Percentiles rank a stretch among this genome's conserved stretches.
Evolutionary conservation across 1,139 yeast species (phyloP).

Genomic region (Protomyces macrosporus): DNA sequence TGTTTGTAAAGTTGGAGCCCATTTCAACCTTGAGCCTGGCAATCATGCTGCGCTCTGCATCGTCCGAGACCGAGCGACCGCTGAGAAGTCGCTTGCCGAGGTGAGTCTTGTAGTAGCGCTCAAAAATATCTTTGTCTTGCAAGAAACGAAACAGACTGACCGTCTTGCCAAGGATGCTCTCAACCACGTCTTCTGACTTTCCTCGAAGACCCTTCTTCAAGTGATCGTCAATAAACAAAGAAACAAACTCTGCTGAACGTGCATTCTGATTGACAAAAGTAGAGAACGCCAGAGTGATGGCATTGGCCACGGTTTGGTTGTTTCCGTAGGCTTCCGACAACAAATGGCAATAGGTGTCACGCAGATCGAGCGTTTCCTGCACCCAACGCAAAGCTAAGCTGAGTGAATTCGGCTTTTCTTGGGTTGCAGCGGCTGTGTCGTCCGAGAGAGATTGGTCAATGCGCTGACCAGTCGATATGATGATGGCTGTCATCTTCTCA

Average conservation of each 20-base stretch:
- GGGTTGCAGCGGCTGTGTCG: neutral
- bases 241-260: slow-evolving; percentile 66
- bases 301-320: slow-evolving; percentile 50
- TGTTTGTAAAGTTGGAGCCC: slow-evolving; percentile 74
- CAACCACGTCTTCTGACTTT: slow-evolving; percentile 33
- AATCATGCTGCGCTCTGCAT: slow-evolving; percentile 66
- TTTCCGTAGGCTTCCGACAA: slow-evolving; percentile 48
- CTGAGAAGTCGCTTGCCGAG: slow-evolving; percentile 72
- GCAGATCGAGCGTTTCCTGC: slow-evolving; percentile 52
- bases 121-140: slow-evolving; percentile 82
- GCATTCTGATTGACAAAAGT: slow-evolving; percentile 55
- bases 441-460: slow-evolving; percentile 34
- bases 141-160: slow-evolving; percentile 56
- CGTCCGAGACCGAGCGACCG: slow-evolving; percentile 47
- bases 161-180: slow-evolving; percentile 32
- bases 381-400: slow-evolving; percentile 68
- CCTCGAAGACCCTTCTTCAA: slow-evolving; percentile 58
- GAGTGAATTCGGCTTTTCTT: slow-evolving; percentile 44
- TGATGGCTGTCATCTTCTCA: slow-evolving; percentile 47
- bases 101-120: slow-evolving; percentile 78
- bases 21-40: slow-evolving; percentile 68
- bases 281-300: slow-evolving; percentile 56
- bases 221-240: slow-evolving; percentile 67
- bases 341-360: slow-evolving; percentile 50
- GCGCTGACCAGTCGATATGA: slow-evolving; percentile 45